These are phyloP conservation scores for Trichoderma sp. DNA, from an alignment of 2,329 filamentous ascomycete species.

Conservation along the genomic window DNA sequence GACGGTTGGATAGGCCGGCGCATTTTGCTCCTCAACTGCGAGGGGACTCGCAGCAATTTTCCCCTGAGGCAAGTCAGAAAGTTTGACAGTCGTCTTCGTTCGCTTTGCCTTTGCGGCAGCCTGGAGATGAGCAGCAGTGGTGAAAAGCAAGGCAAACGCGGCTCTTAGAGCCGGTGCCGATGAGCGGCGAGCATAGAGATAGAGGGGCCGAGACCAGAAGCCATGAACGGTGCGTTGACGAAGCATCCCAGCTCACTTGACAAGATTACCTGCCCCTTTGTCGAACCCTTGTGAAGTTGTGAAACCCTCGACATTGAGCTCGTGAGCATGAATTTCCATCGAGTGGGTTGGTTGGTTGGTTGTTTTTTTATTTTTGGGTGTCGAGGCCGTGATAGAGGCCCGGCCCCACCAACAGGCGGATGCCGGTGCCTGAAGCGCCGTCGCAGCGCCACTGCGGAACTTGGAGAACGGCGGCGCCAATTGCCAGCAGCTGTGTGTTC, in stretches of 20 bases:
- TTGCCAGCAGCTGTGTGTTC: background rate
- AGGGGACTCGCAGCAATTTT: conserved; percentile 34
- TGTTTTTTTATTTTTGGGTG: background rate
- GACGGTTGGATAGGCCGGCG: conserved; percentile 74
- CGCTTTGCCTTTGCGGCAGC: conserved; percentile 54
- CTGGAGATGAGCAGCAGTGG: conserved; percentile 19
- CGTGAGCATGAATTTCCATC: background rate
- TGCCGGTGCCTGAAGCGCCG: conserved; percentile 13
- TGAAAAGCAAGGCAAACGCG: background rate
- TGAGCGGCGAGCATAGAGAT: background rate
- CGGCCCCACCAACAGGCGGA: background rate
- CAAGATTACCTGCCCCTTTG: background rate
- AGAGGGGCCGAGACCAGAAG: conserved; percentile 3
- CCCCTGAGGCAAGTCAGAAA: conserved; percentile 58
- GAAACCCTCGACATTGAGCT: background rate
- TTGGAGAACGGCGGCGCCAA: background rate
- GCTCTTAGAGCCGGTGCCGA: background rate
- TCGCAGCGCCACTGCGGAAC: background rate
- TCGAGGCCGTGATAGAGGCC: conserved; percentile 2
- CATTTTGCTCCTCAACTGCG: conserved; percentile 38
- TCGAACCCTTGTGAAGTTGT: background rate
- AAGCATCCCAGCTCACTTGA: conserved; percentile 22
- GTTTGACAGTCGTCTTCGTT: conserved; percentile 51
- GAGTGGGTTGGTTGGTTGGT: background rate
- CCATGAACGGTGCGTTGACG: conserved; percentile 14